A percentile compares a stretch with the other conserved stretches of the same genome.
Conservation (phyloP, 1,139 yeast species). For the Fermentozyma sake region DNA sequence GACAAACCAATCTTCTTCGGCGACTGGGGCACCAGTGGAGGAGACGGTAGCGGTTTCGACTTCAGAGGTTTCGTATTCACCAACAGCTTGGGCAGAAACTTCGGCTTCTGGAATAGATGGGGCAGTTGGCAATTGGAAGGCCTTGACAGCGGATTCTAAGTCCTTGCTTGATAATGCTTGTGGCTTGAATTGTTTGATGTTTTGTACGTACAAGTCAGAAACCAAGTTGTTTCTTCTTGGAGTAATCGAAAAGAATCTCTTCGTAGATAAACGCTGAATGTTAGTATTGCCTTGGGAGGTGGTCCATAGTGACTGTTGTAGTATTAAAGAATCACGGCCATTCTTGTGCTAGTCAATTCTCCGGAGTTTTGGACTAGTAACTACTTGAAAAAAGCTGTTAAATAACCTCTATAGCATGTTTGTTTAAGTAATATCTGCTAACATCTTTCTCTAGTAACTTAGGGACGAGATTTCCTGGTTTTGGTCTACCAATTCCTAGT, state of each 20-base stretch:
- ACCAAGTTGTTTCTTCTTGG: constrained; percentile 57
- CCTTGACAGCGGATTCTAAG: constrained; percentile 74
- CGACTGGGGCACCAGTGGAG: constrained; percentile 40
- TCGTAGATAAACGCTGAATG: constrained; percentile 30
- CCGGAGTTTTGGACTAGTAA: too few relatives aligned
- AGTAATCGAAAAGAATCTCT: constrained; percentile 43
- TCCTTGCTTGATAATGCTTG: constrained; percentile 68
- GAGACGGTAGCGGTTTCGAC: constrained; percentile 59
- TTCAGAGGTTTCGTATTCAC: constrained; percentile 66
- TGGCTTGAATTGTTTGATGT: constrained; percentile 86
- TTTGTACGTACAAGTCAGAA: constrained; percentile 82
- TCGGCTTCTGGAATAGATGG: constrained; percentile 72
- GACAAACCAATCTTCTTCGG: constrained; percentile 76
- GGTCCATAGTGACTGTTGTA: too few relatives aligned
- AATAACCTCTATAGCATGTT: too few relatives aligned
- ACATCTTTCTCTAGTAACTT: too few relatives aligned
- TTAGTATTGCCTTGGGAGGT: too few relatives aligned
- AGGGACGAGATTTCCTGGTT: too few relatives aligned
- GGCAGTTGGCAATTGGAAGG: constrained; percentile 74
- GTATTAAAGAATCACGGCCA: too few relatives aligned
- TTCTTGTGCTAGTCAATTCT: too few relatives aligned
- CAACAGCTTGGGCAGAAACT: constrained; percentile 69
- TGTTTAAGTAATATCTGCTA: too few relatives aligned
- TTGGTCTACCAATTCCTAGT: too few relatives aligned
- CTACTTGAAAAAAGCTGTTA: too few relatives aligned